Evolutionary conservation across 106 monocot genomes (phyloP).

Genomic region (Xerophyta viscosa): DNA sequence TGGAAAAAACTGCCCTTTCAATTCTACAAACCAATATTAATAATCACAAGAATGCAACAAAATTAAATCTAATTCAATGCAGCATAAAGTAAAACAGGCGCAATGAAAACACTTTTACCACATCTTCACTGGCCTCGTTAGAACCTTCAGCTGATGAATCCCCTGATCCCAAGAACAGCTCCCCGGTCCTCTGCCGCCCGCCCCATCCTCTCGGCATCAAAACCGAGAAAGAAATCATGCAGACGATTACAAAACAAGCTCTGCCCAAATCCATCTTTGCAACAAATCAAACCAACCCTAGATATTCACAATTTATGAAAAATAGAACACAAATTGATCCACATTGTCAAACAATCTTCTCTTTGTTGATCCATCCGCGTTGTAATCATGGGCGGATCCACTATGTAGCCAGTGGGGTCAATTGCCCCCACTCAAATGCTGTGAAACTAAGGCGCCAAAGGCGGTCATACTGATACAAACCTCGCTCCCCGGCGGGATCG

Average conservation of each 20-base stretch:
- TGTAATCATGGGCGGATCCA: not conserved
- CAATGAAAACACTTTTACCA: slow-evolving; percentile 9
- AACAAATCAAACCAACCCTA: too few relatives aligned
- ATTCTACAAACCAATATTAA: too few relatives aligned
- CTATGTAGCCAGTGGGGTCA: not conserved
- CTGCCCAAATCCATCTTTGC: slow-evolving; percentile 20
- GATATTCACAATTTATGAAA: not conserved
- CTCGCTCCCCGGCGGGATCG: too few relatives aligned
- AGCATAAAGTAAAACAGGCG: too few relatives aligned
- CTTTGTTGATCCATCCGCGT: too few relatives aligned
- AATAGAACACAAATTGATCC: not conserved
- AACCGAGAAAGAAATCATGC: slow-evolving; percentile 2
- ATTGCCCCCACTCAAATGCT: not conserved
- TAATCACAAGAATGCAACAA: not conserved
- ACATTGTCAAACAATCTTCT: not conserved
- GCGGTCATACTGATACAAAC: too few relatives aligned
- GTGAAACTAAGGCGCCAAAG: too few relatives aligned
- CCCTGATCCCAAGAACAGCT: not conserved
- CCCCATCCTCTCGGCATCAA: slow-evolving; percentile 7
- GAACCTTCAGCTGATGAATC: not conserved
- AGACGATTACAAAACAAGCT: slow-evolving; percentile 5
- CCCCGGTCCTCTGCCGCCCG: slow-evolving; percentile 10
- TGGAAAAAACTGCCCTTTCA: too few relatives aligned
- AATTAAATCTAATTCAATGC: too few relatives aligned
- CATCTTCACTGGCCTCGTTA: not conserved